Percentiles rank a stretch among this genome's conserved stretches.
These are phyloP conservation scores for Populus hybrid DNA, from an alignment of 441 rosid species.

Conservation along the genomic window DNA sequence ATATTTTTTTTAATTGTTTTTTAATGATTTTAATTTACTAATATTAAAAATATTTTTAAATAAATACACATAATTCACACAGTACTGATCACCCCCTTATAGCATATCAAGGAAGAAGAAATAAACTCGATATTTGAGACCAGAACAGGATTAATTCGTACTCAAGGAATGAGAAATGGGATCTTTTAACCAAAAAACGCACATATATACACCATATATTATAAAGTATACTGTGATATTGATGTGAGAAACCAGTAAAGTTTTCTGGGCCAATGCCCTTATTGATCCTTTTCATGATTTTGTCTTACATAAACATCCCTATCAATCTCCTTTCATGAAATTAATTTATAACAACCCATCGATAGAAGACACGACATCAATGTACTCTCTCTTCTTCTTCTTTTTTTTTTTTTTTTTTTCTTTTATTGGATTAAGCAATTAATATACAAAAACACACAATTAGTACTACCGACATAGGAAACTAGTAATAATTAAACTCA, in stretches of 20 bases:
- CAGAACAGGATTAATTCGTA: not conserved
- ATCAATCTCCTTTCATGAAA: constrained; percentile 25
- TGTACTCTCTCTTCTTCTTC: not conserved
- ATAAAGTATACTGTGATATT: too few species aligned
- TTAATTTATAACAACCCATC: constrained; percentile 27
- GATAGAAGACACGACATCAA: not conserved
- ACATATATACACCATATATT: not conserved
- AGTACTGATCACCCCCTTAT: not conserved
- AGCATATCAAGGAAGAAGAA: not conserved
- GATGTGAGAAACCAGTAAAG: too few species aligned
- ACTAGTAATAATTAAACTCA: constrained; percentile 7
- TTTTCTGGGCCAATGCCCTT: not conserved
- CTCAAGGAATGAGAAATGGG: not conserved
- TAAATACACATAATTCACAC: not conserved
- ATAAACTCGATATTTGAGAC: not conserved
- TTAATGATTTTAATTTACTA: too few species aligned
- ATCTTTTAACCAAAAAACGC: not conserved
- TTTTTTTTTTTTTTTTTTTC: too few species aligned
- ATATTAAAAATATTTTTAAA: too few species aligned
- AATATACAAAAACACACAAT: not conserved
- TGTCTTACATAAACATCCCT: not conserved
- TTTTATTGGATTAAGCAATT: too few species aligned
- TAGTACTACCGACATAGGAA: constrained; percentile 16
- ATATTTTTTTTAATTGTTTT: too few species aligned
- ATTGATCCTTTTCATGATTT: not conserved